Conservation (phyloP, 768 basidiomycete genomes). For the Tylopilus sp. region DNA sequence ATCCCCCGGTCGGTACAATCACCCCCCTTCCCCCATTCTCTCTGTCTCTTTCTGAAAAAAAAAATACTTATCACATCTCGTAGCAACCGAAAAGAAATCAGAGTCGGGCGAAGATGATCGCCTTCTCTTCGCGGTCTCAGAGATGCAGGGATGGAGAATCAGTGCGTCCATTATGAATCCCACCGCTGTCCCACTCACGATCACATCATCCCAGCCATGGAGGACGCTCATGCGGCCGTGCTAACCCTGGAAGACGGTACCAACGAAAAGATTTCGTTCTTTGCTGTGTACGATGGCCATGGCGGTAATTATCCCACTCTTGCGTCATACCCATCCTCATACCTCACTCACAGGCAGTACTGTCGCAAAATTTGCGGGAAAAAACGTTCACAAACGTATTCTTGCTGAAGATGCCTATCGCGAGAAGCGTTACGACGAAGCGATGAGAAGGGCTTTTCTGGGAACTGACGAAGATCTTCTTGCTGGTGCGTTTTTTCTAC, state of each 20-base stretch:
- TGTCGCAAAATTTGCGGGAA: slow-evolving; percentile 85
- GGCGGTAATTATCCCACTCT: slow-evolving; percentile 58
- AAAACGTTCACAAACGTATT: slow-evolving; percentile 78
- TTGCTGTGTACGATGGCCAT: slow-evolving; percentile 98
- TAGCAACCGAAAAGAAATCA: slow-evolving; percentile 82
- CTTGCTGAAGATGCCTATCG: slow-evolving; percentile 69
- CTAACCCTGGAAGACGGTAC: slow-evolving; percentile 59
- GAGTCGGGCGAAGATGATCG: slow-evolving; percentile 67
- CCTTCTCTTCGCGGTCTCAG: slow-evolving; percentile 74
- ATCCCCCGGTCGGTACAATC: slow-evolving; percentile 56
- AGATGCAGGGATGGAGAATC: slow-evolving; percentile 99
- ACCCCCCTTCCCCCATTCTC: not conserved
- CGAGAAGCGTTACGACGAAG: slow-evolving; percentile 64
- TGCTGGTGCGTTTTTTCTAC: slow-evolving; percentile 51
- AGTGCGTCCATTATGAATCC: slow-evolving; percentile 54
- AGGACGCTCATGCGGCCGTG: slow-evolving; percentile 85
- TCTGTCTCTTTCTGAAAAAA: not conserved
- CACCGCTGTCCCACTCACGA: not conserved
- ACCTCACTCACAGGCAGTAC: slow-evolving; percentile 53
- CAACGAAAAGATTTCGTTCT: slow-evolving; percentile 67
- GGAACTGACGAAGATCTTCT: slow-evolving; percentile 94
- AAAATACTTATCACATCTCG: slow-evolving; percentile 9
- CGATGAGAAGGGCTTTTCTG: slow-evolving; percentile 86
- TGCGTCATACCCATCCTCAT: not conserved
- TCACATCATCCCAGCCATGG: slow-evolving; percentile 69